Evolutionary conservation across 768 basidiomycete species (phyloP), one percentile per base, ranked within the genome.

Genomic region (Grammothele lineata): DNA sequence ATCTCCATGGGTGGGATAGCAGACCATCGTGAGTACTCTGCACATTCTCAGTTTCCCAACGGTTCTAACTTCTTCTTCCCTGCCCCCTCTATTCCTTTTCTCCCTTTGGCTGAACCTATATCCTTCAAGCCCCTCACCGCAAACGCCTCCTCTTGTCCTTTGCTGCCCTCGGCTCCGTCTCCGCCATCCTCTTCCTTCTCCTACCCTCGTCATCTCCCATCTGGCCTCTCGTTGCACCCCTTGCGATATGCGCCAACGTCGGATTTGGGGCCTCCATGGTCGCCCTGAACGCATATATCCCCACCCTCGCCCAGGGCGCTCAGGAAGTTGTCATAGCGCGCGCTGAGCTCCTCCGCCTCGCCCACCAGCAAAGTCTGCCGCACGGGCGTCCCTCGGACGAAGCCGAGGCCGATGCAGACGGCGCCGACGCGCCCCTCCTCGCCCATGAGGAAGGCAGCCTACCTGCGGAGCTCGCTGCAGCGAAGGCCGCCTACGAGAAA

Each of bases 1-100:
- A 92, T 99, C 45, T 93, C 94, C 5, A 88, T 96, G 75, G 91
- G 92, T 6, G 82, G 82, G 14, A 83, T 95, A 45, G 95, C 94
- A 1, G 92, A 98, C 66, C 81, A 88, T 52, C 83, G 92, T 94
- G 56, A 48, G 87, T 73, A 8, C n/a, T n/a, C n/a, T n/a, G n/a
- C n/a, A n/a, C n/a, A n/a, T n/a, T n/a, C n/a, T n/a, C n/a, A n/a
- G n/a, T 8, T 30, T 30, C 27, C 27, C 14, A 14, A 30, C 14
- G 27, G 14, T 7, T 30, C 27, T 30, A 30, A 14, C 27, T 30
- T 30, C 14, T 14, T 30, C 8, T 30, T 7, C 14, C 27, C 14
- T n/a, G n/a, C n/a, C 8, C 30, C 35, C 34, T 26, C 19, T 41
- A 26, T 14, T 22, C 21, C 7, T 25, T 19, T 6, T 19, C 24